A percentile compares a stretch with the other conserved stretches of the same genome.
phyloP scores from a whole-genome alignment of 805 yeast species.

The Ogataea salicorniae region DNA sequence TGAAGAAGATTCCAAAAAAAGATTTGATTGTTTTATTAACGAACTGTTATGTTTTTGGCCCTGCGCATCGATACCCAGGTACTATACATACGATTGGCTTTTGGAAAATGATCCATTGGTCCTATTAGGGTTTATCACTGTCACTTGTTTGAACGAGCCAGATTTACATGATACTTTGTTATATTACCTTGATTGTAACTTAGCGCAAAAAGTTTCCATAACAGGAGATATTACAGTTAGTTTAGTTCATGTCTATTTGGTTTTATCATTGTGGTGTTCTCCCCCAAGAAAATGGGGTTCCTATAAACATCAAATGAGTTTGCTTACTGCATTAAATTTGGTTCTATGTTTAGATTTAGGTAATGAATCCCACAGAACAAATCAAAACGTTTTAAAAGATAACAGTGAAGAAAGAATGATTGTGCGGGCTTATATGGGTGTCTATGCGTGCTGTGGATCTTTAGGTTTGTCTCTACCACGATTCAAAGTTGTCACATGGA shows the following conservation, averaged over 20 bases:
- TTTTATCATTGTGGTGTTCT: conserved; percentile 47
- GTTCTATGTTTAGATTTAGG: conserved; percentile 48
- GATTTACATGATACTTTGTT: conserved; percentile 37
- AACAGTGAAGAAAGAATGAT: conserved; percentile 31
- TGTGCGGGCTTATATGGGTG: conserved; percentile 41
- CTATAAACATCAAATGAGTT: conserved; percentile 46
- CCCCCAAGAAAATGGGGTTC: conserved; percentile 50
- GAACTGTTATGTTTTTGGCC: conserved; percentile 46
- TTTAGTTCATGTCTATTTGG: conserved; percentile 38
- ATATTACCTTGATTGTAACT: conserved; percentile 40
- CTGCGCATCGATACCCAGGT: conserved; percentile 36
- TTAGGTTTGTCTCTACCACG: conserved; percentile 46
- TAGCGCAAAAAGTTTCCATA: conserved; percentile 40
- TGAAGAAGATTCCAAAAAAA: conserved; percentile 30
- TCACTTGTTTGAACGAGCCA: conserved; percentile 42
- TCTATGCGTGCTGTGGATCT: conserved; percentile 47
- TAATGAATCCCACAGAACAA: conserved; percentile 27
- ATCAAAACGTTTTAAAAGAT: conserved; percentile 23
- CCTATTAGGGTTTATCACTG: conserved; percentile 39
- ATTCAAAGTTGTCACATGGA: conserved; percentile 47
- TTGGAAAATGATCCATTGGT: conserved; percentile 39
- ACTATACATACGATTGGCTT: conserved; percentile 36
- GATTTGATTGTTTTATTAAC: conserved; percentile 33
- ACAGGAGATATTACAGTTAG: conserved; percentile 39
- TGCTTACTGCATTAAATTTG: conserved; percentile 40